Percentiles rank a stretch among this genome's conserved stretches.
Evolutionary conservation across 1,139 yeast genomes (phyloP).

Genomic region (Lodderomyces metapsilosis): DNA sequence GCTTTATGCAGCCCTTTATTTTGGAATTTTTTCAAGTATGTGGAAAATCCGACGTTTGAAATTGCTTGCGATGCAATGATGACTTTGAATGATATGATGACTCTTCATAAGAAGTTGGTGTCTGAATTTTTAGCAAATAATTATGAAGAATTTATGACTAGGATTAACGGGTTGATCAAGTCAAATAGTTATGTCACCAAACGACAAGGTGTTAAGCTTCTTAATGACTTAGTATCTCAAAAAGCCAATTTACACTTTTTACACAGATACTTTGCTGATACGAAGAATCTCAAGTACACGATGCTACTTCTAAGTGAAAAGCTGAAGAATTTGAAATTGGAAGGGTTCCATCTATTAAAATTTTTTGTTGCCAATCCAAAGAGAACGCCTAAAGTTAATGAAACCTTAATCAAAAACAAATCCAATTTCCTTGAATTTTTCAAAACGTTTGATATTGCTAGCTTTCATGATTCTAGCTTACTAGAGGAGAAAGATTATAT

Average conservation of each 20-base stretch:
- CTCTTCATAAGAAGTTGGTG: constrained; percentile 66
- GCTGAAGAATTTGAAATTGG: constrained; percentile 83
- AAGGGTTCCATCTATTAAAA: constrained; percentile 91
- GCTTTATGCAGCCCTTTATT: constrained; percentile 55
- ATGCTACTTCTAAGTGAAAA: constrained; percentile 87
- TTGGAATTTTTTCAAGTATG: constrained; percentile 84
- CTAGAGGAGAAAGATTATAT: constrained; percentile 82
- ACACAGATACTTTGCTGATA: constrained; percentile 74
- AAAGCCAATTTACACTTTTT: constrained; percentile 72
- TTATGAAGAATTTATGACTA: constrained; percentile 53
- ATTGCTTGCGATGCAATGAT: constrained; percentile 87
- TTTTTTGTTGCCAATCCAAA: constrained; percentile 93
- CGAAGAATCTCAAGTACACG: constrained; percentile 77
- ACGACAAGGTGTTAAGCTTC: constrained; percentile 80
- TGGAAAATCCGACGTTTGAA: constrained; percentile 77
- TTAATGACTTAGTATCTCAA: constrained; percentile 73
- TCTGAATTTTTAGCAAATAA: constrained; percentile 64
- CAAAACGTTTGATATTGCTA: constrained; percentile 60
- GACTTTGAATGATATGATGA: constrained; percentile 67
- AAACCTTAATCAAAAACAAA: constrained; percentile 79
- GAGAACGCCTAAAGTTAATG: constrained; percentile 75
- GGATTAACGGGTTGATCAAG: constrained; percentile 67
- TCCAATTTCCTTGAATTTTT: constrained; percentile 72
- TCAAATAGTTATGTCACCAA: constrained; percentile 87
- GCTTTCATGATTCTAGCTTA: constrained; percentile 65